Conservation (phyloP, 192 early-diverging fungal species). For the Coemansia sp. region DNA sequence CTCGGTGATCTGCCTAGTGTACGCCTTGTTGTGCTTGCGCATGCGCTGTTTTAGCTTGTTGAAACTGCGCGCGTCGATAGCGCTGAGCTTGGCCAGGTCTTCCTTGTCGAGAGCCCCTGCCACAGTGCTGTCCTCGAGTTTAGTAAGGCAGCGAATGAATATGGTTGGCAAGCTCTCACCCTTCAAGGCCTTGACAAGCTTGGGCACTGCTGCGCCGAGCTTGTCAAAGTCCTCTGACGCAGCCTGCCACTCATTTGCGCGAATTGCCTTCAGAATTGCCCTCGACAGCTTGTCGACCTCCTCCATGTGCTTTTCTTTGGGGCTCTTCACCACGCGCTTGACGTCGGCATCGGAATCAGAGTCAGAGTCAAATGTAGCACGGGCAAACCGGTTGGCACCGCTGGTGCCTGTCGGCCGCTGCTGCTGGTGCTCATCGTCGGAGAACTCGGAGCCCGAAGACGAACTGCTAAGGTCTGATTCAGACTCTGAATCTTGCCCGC, state of each 20-base stretch:
- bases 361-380: constrained; percentile 57
- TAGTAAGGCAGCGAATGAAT: constrained; percentile 54
- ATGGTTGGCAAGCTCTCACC: constrained; percentile 27
- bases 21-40: constrained; percentile 82
- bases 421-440: constrained; percentile 55
- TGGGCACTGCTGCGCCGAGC: constrained; percentile 66
- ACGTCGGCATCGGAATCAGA: constrained; percentile 64
- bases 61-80: constrained; percentile 74
- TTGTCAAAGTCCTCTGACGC: constrained; percentile 78
- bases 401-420: constrained; percentile 44
- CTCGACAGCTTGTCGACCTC: constrained; percentile 71
- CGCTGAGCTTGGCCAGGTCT: constrained; percentile 81
- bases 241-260: constrained; percentile 85
- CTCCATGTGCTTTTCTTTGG: constrained; percentile 78
- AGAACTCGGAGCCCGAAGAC: constrained; percentile 61
- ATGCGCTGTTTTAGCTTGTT: constrained; percentile 92
- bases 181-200: constrained; percentile 47
- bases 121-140: constrained; percentile 72
- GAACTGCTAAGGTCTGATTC: constrained; percentile 66
- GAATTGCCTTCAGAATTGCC: constrained; percentile 69
- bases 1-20: constrained; percentile 68
- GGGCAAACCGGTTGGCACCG: constrained; percentile 22
- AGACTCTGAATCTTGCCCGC: constrained; percentile 57
- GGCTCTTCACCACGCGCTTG: constrained; percentile 75
- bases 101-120: constrained; percentile 68